Evolutionary conservation across 1,284 basidiomycete species (phyloP).

Genomic region (Schizophyllum amplum): DNA sequence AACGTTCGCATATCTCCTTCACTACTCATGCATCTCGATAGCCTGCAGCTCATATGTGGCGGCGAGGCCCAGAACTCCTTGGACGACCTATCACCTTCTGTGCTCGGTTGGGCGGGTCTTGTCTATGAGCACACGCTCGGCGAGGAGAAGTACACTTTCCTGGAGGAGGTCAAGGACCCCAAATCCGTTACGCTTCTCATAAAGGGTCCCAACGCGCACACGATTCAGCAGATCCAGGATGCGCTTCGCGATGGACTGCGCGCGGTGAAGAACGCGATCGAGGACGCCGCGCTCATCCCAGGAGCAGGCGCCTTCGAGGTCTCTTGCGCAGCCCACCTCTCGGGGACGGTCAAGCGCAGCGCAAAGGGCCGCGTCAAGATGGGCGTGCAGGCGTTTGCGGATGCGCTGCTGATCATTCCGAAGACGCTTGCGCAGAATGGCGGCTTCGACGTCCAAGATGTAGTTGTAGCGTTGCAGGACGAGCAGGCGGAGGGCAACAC

Average conservation of each 20-base stretch:
- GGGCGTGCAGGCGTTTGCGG: slow-evolving; percentile 96
- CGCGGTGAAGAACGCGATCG: slow-evolving; percentile 94
- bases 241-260: slow-evolving; percentile 94
- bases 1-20: slow-evolving; percentile 11
- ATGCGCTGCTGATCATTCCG: slow-evolving; percentile 90
- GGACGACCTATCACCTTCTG: slow-evolving; percentile 87
- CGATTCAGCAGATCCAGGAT: slow-evolving; percentile 95
- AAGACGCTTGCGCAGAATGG: slow-evolving; percentile 97
- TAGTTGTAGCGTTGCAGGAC: slow-evolving; percentile 90
- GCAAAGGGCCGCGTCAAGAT: slow-evolving; percentile 97
- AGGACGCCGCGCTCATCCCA: slow-evolving; percentile 84
- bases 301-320: slow-evolving; percentile 98
- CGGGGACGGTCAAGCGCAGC: slow-evolving; percentile 70
- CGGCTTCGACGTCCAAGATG: slow-evolving; percentile 96
- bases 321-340: slow-evolving; percentile 82
- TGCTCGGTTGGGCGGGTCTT: slow-evolving; percentile 94
- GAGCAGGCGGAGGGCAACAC: slow-evolving; percentile 87
- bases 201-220: slow-evolving; percentile 98
- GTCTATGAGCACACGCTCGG: slow-evolving; percentile 99
- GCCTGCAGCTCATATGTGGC: slow-evolving; percentile 90
- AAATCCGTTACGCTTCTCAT: slow-evolving; percentile 95
- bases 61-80: slow-evolving; percentile 97
- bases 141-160: slow-evolving; percentile 98
- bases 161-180: slow-evolving; percentile 96
- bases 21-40: slow-evolving; percentile 22